Evolutionary conservation across 2,329 filamentous ascomycete genomes (phyloP).

Genomic region (Metarhizium guizhouense): DNA sequence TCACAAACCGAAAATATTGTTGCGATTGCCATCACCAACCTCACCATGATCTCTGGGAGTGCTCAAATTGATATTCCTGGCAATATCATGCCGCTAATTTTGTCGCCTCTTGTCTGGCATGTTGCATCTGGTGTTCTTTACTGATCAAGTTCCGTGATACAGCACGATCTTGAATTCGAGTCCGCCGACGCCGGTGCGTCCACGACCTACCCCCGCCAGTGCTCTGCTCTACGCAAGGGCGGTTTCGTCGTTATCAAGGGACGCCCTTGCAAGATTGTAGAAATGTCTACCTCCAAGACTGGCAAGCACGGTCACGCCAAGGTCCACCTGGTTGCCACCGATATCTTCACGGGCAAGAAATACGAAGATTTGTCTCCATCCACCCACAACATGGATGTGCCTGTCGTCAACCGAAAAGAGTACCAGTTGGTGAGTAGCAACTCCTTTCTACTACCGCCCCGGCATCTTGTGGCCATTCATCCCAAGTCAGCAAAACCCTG

Average conservation of each 20-base stretch:
- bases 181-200: constrained; percentile 95
- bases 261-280: constrained; percentile 99
- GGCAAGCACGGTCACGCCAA: constrained; percentile 99
- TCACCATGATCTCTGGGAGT: background rate
- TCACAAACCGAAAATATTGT: constrained; percentile 9
- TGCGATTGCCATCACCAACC: background rate
- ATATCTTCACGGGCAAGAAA: constrained; percentile 99
- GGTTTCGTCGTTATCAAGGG: constrained; percentile 97
- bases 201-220: constrained; percentile 93
- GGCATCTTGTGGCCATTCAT: background rate
- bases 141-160: constrained; percentile 11
- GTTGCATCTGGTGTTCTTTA: background rate
- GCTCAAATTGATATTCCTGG: background rate
- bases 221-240: constrained; percentile 99
- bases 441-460: background rate
- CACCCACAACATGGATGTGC: constrained; percentile 97
- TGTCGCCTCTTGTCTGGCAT: background rate
- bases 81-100: background rate
- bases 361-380: constrained; percentile 97
- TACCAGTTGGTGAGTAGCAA: constrained; percentile 78
- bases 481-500: constrained; percentile 3
- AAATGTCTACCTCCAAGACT: constrained; percentile 99
- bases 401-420: constrained; percentile 83
- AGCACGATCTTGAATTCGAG: constrained; percentile 74
- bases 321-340: constrained; percentile 94